Conservation (phyloP, 2,329 filamentous ascomycete genomes). For the Calonectria leucothoes region DNA sequence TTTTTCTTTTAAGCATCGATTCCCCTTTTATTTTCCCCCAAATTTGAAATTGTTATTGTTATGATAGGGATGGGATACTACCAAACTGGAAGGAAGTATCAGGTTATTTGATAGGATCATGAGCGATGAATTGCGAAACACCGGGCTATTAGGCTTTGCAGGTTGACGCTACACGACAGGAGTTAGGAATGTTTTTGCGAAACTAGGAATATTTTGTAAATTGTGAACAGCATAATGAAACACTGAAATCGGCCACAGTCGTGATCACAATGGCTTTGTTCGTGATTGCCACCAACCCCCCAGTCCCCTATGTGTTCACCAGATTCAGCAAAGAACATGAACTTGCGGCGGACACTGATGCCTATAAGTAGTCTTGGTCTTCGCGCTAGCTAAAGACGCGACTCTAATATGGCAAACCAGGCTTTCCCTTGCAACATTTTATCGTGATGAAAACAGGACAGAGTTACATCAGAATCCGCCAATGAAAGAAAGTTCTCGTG, state of each 20-base stretch:
- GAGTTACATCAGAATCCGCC: neutral
- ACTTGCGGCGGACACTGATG: neutral
- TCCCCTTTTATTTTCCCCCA: neutral
- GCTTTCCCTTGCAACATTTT: neutral
- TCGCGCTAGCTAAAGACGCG: neutral
- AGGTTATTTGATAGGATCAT: neutral
- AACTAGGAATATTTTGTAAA: neutral
- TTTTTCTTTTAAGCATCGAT: conserved; percentile 11
- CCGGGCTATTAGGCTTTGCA: neutral
- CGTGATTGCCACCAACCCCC: neutral
- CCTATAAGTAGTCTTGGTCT: neutral
- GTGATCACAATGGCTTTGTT: neutral
- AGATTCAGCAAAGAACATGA: neutral
- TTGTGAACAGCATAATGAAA: neutral
- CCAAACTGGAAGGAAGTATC: neutral
- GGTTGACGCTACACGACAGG: neutral
- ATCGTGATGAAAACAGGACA: neutral
- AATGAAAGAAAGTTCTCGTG: neutral
- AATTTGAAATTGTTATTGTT: neutral
- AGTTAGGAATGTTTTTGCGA: neutral
- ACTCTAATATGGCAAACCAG: neutral
- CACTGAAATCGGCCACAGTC: no score
- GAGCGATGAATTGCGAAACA: neutral
- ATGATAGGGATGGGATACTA: neutral
- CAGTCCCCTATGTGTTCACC: neutral